Percentiles rank a stretch among this genome's conserved stretches.
Conservation (phyloP, 108 stramenopile species). For the Aurantiochytrium sp. region DNA sequence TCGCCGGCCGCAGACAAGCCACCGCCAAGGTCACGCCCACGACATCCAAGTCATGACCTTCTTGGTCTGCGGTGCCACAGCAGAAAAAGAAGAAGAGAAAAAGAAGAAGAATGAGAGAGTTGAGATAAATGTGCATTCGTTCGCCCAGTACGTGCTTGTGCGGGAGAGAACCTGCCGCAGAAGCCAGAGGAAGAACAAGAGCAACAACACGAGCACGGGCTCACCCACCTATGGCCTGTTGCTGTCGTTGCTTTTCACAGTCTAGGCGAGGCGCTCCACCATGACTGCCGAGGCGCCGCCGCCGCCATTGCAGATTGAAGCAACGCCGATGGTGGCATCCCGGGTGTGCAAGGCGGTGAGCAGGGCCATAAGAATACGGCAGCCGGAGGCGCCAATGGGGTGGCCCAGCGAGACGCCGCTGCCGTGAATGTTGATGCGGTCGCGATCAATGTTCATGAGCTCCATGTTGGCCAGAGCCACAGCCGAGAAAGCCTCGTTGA, state of each 20-base stretch:
- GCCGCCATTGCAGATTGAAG: slow-evolving; percentile 96
- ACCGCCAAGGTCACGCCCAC: neutral
- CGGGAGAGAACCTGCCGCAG: too few relatives aligned
- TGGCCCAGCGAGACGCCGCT: slow-evolving; percentile 92
- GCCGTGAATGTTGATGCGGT: slow-evolving; percentile 81
- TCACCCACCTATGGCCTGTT: too few relatives aligned
- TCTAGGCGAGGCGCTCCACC: slow-evolving; percentile 73
- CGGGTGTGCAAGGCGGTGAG: slow-evolving; percentile 73
- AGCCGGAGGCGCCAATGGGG: slow-evolving; percentile 89
- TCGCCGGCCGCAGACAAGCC: neutral
- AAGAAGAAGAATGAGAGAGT: too few relatives aligned
- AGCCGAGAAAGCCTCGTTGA: slow-evolving; percentile 95
- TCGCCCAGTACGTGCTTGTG: too few relatives aligned
- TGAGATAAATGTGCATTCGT: too few relatives aligned
- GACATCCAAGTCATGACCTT: neutral
- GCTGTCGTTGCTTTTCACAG: too few relatives aligned
- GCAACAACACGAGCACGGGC: too few relatives aligned
- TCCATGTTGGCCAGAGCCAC: slow-evolving; percentile 84
- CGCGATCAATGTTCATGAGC: slow-evolving; percentile 70
- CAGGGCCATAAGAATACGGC: slow-evolving; percentile 83
- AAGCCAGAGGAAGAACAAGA: too few relatives aligned
- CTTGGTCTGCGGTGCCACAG: too few relatives aligned
- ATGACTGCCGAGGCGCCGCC: slow-evolving; percentile 93
- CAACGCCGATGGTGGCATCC: slow-evolving; percentile 80
- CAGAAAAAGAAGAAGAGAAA: too few relatives aligned